Evolutionary conservation across 306 rosid genomes (phyloP), one percentile per base, ranked within the genome.

Genomic region (Rosa lucieae): DNA sequence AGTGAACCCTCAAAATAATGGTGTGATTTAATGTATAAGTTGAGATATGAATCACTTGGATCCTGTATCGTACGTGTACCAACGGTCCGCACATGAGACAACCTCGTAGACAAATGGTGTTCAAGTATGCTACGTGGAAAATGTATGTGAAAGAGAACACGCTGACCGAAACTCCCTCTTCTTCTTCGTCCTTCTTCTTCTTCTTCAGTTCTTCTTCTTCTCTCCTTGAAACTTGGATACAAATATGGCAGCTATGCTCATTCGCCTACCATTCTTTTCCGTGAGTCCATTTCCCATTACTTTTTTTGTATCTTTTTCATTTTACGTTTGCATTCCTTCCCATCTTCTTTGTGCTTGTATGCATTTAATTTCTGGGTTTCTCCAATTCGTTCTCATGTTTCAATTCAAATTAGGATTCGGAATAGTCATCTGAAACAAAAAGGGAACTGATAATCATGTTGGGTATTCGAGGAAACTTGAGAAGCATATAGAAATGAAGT

Each of bases 211-310:
- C 63, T 53, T 53, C 59, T 53, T 55, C 26, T 32, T 2, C 3
- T 32, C 37, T 32, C 37, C 37, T 32, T 32, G 37, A 32, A 32
- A 32, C 37, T 46, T 51, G 65, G 32, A 10, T n/a, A 21, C 35
- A 1, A 14, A 2, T 69, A 77, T 81, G 89, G 74, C 87, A 4
- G 65, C 65, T 44, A 68, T 77, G 78, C 72, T 79, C 81, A 15
- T 83, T 76, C 87, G 82, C 43, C 76, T 79, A 58, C 84, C 75
- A 56, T 85, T 62, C 55, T 53, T 72, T 47, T 79, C 84, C 42
- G 91, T 88, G 35, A 80, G 85, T 77, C 72, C 61, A 56, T 5
- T 20, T 26, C 20, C 37, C 10, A 23, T 55, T 49, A 14, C 48
- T 61, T 42, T 47, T 43, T 43, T 43, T 43, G 0, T 32, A 21